Evolutionary conservation across 331 rosid genomes (phyloP).

Genomic region (Quercus lobata): DNA sequence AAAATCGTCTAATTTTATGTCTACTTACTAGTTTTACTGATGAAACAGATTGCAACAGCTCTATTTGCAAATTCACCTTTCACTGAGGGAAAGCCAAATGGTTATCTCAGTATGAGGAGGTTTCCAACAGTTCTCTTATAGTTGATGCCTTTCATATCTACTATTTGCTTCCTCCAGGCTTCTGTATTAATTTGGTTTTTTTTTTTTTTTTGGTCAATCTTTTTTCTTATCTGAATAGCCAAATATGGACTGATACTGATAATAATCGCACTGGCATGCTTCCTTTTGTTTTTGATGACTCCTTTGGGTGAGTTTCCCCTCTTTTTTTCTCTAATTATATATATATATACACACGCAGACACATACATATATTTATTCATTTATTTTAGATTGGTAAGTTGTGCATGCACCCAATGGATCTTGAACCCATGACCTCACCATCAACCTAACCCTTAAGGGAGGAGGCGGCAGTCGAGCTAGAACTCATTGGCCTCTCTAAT

Average conservation of each 20-base stretch:
- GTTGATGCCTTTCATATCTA: conserved; percentile 4
- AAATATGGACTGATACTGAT: conserved; percentile 95
- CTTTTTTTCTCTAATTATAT: not conserved
- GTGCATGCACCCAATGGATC: too few species aligned
- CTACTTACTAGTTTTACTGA: conserved; percentile 25
- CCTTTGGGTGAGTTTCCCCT: conserved; percentile 66
- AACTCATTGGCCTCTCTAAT: not conserved
- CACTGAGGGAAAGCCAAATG: conserved; percentile 94
- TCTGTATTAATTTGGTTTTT: conserved; percentile 9
- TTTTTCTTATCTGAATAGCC: conserved; percentile 43
- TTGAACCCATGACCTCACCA: too few species aligned
- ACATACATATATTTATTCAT: too few species aligned
- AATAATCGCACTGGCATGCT: conserved; percentile 92
- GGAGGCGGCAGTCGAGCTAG: too few species aligned
- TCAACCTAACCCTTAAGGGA: too few species aligned
- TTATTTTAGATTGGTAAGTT: too few species aligned
- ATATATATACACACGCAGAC: too few species aligned
- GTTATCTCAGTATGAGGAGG: conserved; percentile 97
- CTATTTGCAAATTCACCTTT: conserved; percentile 97
- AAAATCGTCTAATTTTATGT: conserved; percentile 9
- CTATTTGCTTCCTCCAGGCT: conserved; percentile 2
- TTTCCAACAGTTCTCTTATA: conserved; percentile 20
- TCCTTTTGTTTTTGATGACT: conserved; percentile 91
- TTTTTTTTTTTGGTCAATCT: not conserved
- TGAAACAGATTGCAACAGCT: conserved; percentile 93